Base-by-base conservation (phyloP, 768 basidiomycete species). In the Solioccasus polychromus region DNA sequence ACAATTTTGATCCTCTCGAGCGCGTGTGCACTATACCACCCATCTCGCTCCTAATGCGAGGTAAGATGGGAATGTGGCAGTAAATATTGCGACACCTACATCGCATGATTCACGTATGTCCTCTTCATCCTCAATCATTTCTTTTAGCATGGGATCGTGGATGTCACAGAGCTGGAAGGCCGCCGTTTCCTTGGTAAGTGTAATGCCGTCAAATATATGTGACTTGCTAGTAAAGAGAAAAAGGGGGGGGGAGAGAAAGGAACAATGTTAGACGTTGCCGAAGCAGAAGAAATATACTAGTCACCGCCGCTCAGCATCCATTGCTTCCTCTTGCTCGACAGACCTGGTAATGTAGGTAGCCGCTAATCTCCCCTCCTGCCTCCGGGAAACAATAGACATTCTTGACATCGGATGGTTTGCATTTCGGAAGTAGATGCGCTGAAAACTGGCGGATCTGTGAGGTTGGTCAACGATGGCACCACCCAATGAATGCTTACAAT, bases 121-220 rank as follows among this genome's bases (percentile, higher is more conserved):
- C 14, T 80, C 75, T 5, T 80, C 73, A 47, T 86, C 80, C 49
- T 86, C 77, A 41, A 98, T 89, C 79, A 94, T 85, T 29, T 74
- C 73, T 53, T 80, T 80, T 38, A 96, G 67, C 77, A 93, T 85
- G 6, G 84, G 82, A 61, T 99, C 96, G 7, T 74, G 68, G 52
- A 99, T 88, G 63, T 99, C 96, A 63, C 89, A 89, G 6, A 99
- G 73, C 64, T 98, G 96, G 69, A 91, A 99, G 15, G 92, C 89
- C 2, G 92, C 92, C 0, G 90, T 87, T 63, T 95, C 88, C 55
- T 86, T 83, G 35, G 85, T 81, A 36, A 92, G 66, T 7, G 78
- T 79, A 47, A 79, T 62, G 0, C 95, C 96, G 62, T 99, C 92
- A 54, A 98, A 99, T 25, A 92, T 76, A 62, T 98, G 92, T 0